Evolutionary conservation across 2,329 filamentous ascomycete species (phyloP), one percentile per base, ranked within the genome.

Genomic region (Boeremia lycopersici): DNA sequence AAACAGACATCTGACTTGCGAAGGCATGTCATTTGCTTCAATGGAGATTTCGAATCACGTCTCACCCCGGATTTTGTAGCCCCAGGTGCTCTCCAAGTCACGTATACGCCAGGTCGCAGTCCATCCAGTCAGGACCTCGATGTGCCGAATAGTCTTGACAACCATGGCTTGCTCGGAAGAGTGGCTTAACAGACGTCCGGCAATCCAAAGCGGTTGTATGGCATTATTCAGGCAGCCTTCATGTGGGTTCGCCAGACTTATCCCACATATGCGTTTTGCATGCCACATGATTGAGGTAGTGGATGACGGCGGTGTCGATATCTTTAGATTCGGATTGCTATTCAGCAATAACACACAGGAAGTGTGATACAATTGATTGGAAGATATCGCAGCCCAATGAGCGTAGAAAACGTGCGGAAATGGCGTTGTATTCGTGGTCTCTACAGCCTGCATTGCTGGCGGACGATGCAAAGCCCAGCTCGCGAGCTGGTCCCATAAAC

Each of bases 351-450:
- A 63, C 10, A 84, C 78, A 57, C 79, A 82, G 8, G 81, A 77
- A 0, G 84, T 84, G 59, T 86, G 83, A 40, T 84, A 83, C 0
- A 86, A 73, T 58, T 85, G 83, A 45, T 82, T 85, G 0, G 79
- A 79, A 0, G 82, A 85, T 25, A 85, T 85, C 3, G 80, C 82
- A 0, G 81, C 79, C 76, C 78, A 82, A 53, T 82, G 79, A 1
- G 77, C 66, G 61, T 82, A 86, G 0, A 85, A 74, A 2, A 84
- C 78, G 38, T 80, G 75, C 0, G 82, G 81, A 54, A 84, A 85
- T 1, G 79, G 79, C 7, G 71, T 68, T 2, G 72, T 73, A 29
- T 75, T 71, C n/a, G 78, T 73, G 2, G 71, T 78, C 34, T 78
- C 74, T 12, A 82, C 73, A 0, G 82, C 79, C 6, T 73, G 61